A percentile compares a stretch with the other conserved stretches of the same genome.
phyloP scores from a whole-genome alignment of 805 yeast genomes.

The Nakazawaea ernobii region DNA sequence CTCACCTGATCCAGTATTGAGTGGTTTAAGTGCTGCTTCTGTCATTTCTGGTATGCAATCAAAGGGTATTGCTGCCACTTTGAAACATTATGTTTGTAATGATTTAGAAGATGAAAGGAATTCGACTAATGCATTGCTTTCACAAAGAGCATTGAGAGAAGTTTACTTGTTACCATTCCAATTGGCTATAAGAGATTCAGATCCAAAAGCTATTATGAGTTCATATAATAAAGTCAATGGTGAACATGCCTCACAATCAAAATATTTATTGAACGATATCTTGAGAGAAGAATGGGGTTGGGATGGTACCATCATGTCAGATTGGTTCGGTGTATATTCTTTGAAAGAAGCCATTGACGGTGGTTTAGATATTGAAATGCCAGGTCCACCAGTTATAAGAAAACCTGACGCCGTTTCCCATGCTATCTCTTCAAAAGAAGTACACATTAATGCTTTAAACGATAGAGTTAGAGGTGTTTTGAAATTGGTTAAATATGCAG shows the following conservation, averaged over 20 bases:
- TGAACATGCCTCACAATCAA: slow-evolving; percentile 32
- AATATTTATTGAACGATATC: slow-evolving; percentile 27
- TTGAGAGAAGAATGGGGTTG: slow-evolving; percentile 36
- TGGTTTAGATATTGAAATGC: slow-evolving; percentile 41
- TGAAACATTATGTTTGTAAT: slow-evolving; percentile 38
- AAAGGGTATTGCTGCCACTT: slow-evolving; percentile 31
- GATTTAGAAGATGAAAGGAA: slow-evolving; percentile 35
- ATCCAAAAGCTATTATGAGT: slow-evolving; percentile 35
- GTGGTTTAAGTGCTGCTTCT: slow-evolving; percentile 30
- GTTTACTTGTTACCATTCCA: slow-evolving; percentile 39
- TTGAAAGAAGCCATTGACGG: slow-evolving; percentile 32
- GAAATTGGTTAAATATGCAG: slow-evolving; percentile 38
- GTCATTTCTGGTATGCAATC: slow-evolving; percentile 34
- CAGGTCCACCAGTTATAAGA: slow-evolving; percentile 36
- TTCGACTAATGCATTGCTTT: slow-evolving; percentile 29
- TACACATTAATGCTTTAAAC: slow-evolving; percentile 36
- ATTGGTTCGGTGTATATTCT: slow-evolving; percentile 38
- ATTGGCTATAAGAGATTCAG: slow-evolving; percentile 31
- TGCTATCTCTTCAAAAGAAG: slow-evolving; percentile 34
- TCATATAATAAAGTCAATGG: slow-evolving; percentile 38
- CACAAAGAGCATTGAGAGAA: slow-evolving; percentile 39
- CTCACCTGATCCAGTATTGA: slow-evolving; percentile 53
- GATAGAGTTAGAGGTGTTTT: slow-evolving; percentile 44
- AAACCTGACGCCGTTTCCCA: slow-evolving; percentile 30
- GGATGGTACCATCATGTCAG: slow-evolving; percentile 35